Base-by-base conservation (phyloP, 176 grass and related monocot genomes). In the Dendrocalamus sinicus region DNA sequence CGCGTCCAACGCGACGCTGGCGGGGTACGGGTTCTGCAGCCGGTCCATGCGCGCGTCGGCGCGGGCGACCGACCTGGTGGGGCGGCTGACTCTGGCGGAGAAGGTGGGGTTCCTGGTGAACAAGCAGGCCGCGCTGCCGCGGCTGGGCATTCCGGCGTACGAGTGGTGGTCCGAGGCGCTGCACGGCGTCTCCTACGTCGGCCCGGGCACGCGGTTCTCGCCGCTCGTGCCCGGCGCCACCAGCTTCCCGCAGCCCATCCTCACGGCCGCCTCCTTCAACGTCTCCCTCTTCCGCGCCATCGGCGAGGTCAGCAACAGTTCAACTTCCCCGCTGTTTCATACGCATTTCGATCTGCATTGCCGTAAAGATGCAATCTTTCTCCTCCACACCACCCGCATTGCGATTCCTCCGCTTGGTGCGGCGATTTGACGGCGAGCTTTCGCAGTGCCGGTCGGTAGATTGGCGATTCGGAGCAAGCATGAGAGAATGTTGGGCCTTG, bases 111-210 rank as follows among this genome's bases (percentile, higher is more conserved):
- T 98, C 80, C 81, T 98, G 83, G 93, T 92, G 82, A 85, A 89
- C 93, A 86, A 88, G 87, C 88, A 91, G 65, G 44, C 65, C n/a
- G 93, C 89, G 44, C 91, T 98, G 77, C 71, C 76, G 1, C 83
- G 93, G 51, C 96, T 98, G 51, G 93, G 96, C 14, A 96, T 98
- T 88, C 93, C 96, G 57, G 82, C 67, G 28, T 98, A 96, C 70
- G 93, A 98, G 88, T 98, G 96, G 96, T 98, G 96, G 96, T 95
- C 93, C 0, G 96, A 98, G 93, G 96, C 96, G 67, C 87, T 98
- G 57, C 96, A 98, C 91, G 96, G 96, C 14, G 96, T 98, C 1
- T 98, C 96, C 41, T 95, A 88, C 78, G 90, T 98, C 15, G 96
- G 96, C 0, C 93, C 93, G 1, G 96, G 96, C 17, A 95, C 96